Base-by-base conservation (phyloP, 2,329 filamentous ascomycete genomes). In the Neoascochyta sp. region DNA sequence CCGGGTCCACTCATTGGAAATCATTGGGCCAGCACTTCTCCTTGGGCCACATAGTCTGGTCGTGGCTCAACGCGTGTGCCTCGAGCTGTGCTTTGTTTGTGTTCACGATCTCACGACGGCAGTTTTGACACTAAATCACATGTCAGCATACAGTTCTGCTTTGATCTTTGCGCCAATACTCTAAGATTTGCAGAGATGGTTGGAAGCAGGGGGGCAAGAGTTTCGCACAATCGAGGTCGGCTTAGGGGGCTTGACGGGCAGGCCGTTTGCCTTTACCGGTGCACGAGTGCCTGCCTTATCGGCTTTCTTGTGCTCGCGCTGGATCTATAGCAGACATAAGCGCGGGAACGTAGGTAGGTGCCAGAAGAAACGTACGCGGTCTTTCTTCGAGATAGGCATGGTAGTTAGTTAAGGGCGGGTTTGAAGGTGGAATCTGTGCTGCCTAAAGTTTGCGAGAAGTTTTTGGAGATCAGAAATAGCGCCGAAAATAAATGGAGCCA, bases 21-120 rank as follows among this genome's bases (percentile, higher is more conserved):
- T 73, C 69, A 29, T 69, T 70, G 2, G 73, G 73, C 67, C 70
- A 76, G 63, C 73, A 76, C 64, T 75, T 75, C 64, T 76, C 72
- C 64, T 75, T 76, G 1, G 71, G 58, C 73, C 73, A 75, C 7
- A 32, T 8, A 39, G 68, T 68, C 15, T 65, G 57, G 40, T 69
- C 63, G 46, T 76, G 73, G 4, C 70, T 75, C 29, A 55, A 49
- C 9, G 73, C 73, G 44, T 76, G 73, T n/a, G 67, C 65, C 52
- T 71, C 68, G 9, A 76, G 63, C 51, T 74, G 71, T 22, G 66
- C 63, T 30, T 66, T 60, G 46, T 75, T 74, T 32, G 69, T 70
- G 50, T 69, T 71, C 41, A 74, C 65, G 29, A 74, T 64, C 45
- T 73, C 70, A 43, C 70, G 71, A 41, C 66, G 64, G 49, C 70